A percentile compares a stretch with the other conserved stretches of the same genome.
These are phyloP conservation scores for Chloranthus sessilifolius DNA, from an alignment of 164 flowering plant genomes.

Conservation along the genomic window DNA sequence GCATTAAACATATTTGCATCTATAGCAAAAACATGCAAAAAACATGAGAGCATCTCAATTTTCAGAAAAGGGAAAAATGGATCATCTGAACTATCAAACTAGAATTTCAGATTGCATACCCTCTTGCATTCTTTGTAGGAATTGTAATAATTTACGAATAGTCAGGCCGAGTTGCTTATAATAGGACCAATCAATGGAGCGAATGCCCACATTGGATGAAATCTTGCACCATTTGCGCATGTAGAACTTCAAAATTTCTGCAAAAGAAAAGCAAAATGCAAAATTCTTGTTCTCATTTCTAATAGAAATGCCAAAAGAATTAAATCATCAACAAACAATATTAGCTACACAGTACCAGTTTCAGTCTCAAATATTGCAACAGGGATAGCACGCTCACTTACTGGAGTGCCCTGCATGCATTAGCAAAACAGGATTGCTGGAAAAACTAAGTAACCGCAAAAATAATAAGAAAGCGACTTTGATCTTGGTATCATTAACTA, in stretches of 20 bases:
- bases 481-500: no score
- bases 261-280: slow-evolving; percentile 11
- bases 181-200: slow-evolving; percentile 98
- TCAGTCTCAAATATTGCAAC: slow-evolving; percentile 97
- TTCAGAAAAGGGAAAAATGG: no score
- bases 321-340: neutral
- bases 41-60: no score
- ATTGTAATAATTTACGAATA: slow-evolving; percentile 91
- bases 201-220: slow-evolving; percentile 76
- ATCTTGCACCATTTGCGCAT: slow-evolving; percentile 94
- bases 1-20: no score
- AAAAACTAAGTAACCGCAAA: no score
- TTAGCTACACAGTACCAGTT: slow-evolving; percentile 40
- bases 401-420: slow-evolving; percentile 79
- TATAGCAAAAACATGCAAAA: no score
- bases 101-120: no score
- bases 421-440: no score
- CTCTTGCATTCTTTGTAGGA: no score
- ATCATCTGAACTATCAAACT: no score
- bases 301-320: neutral
- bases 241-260: slow-evolving; percentile 78
- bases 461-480: no score
- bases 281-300: neutral
- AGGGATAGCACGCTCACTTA: slow-evolving; percentile 98
- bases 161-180: slow-evolving; percentile 94